These are phyloP conservation scores for Yamadazyma triangularis DNA, from an alignment of 1,139 yeast species.

Conservation along the genomic window DNA sequence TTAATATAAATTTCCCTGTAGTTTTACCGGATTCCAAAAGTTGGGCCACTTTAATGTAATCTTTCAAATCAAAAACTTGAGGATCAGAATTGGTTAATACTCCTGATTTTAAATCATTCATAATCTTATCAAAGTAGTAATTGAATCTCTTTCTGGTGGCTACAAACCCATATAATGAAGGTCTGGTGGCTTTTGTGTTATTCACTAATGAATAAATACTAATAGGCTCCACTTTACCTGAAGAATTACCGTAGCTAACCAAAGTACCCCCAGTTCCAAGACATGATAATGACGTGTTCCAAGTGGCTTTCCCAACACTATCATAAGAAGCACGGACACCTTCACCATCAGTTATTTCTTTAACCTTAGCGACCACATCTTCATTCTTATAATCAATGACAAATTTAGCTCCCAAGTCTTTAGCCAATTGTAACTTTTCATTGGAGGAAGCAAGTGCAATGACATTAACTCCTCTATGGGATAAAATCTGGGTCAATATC, in stretches of 20 bases:
- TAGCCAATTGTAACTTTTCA: conserved; percentile 59
- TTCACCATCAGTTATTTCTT: conserved; percentile 60
- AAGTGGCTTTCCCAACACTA: conserved; percentile 79
- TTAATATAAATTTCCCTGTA: conserved; percentile 68
- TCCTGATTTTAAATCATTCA: conserved; percentile 43
- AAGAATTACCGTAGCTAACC: conserved; percentile 78
- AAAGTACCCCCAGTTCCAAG: conserved; percentile 70
- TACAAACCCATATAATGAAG: conserved; percentile 54
- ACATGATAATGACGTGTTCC: conserved; percentile 57
- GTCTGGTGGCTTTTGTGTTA: conserved; percentile 62
- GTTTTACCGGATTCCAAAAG: conserved; percentile 72
- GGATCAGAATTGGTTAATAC: conserved; percentile 48
- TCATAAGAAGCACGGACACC: conserved; percentile 78
- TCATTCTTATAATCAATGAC: conserved; percentile 57
- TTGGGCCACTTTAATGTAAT: conserved; percentile 60
- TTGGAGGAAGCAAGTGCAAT: conserved; percentile 80
- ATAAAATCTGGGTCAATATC: conserved; percentile 58
- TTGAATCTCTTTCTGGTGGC: conserved; percentile 55
- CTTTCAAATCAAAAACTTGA: conserved; percentile 56
- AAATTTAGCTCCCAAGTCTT: conserved; percentile 70
- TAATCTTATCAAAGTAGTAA: conserved; percentile 44
- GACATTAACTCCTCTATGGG: conserved; percentile 64
- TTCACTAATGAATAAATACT: conserved; percentile 48
- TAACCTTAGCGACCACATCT: conserved; percentile 54
- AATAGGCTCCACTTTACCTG: conserved; percentile 78